A percentile compares a stretch with the other conserved stretches of the same genome.
phyloP scores from a whole-genome alignment of 2,329 filamentous ascomycete genomes.

The Cytospora paraplurivora region DNA sequence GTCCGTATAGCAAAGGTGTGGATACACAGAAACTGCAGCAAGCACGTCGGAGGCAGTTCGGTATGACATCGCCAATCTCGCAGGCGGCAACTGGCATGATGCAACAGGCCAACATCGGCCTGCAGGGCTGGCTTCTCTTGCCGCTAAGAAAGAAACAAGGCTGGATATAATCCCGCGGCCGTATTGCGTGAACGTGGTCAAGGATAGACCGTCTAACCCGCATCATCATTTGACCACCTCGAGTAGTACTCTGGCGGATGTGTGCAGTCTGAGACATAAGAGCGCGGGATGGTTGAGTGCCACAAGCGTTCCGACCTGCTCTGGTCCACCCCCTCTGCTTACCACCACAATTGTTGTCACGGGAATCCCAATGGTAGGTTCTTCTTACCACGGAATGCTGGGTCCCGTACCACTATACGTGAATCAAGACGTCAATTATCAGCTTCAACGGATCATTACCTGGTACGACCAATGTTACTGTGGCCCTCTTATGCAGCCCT shows the following conservation, averaged over 20 bases:
- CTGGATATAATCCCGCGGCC: slow-evolving; percentile 14
- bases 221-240: slow-evolving; percentile 23
- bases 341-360: slow-evolving; percentile 4
- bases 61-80: slow-evolving; percentile 44
- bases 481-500: background rate
- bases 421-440: slow-evolving; percentile 23
- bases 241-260: slow-evolving; percentile 13
- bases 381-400: slow-evolving; percentile 26
- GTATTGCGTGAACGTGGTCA: slow-evolving; percentile 9
- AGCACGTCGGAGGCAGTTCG: slow-evolving; percentile 27
- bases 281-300: slow-evolving; percentile 7
- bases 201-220: slow-evolving; percentile 6
- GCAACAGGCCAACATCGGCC: slow-evolving; percentile 22
- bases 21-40: slow-evolving; percentile 29
- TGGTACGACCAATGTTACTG: slow-evolving; percentile 8
- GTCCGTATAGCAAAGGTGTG: slow-evolving; percentile 22
- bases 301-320: slow-evolving; percentile 7
- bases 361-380: slow-evolving; percentile 23
- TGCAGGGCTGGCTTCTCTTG: background rate
- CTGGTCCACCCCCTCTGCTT: background rate
- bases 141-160: background rate
- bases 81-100: slow-evolving; percentile 32
- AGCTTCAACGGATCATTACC: slow-evolving; percentile 15
- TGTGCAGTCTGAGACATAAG: slow-evolving; percentile 21
- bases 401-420: slow-evolving; percentile 26